These are phyloP conservation scores for Heritiera littoralis DNA, from an alignment of 345 rosid genomes.

Conservation along the genomic window DNA sequence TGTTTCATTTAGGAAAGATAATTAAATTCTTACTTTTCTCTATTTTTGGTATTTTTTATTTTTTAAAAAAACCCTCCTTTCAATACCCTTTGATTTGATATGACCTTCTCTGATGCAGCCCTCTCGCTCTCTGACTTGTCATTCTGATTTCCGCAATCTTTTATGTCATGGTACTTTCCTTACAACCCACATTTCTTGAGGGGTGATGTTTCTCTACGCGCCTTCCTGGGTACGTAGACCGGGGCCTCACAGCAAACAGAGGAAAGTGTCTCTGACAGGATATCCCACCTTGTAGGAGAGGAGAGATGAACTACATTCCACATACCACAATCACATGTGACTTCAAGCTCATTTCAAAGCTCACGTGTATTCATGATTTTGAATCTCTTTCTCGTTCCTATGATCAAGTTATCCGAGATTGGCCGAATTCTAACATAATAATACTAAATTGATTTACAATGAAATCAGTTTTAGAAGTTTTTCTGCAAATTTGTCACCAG, in stretches of 20 bases:
- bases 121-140: background rate
- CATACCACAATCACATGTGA: constrained; percentile 10
- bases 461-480: background rate
- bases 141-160: background rate
- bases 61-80: background rate
- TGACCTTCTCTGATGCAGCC: background rate
- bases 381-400: too few relatives aligned
- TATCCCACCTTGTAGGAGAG: constrained; percentile 12
- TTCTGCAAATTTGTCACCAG: background rate
- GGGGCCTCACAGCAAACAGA: background rate
- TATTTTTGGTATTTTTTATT: background rate
- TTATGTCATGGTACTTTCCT: constrained; percentile 9
- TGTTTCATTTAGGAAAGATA: background rate
- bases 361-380: background rate
- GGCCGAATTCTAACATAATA: too few relatives aligned
- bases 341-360: background rate
- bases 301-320: constrained; percentile 1
- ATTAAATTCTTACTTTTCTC: background rate
- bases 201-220: background rate
- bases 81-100: background rate
- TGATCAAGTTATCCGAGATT: too few relatives aligned
- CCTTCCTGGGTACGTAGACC: background rate
- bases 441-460: background rate
- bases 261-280: constrained; percentile 5
- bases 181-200: background rate